phyloP scores from a whole-genome alignment of 495 filamentous ascomycete genomes.

The Podospora pseudopauciseta region DNA sequence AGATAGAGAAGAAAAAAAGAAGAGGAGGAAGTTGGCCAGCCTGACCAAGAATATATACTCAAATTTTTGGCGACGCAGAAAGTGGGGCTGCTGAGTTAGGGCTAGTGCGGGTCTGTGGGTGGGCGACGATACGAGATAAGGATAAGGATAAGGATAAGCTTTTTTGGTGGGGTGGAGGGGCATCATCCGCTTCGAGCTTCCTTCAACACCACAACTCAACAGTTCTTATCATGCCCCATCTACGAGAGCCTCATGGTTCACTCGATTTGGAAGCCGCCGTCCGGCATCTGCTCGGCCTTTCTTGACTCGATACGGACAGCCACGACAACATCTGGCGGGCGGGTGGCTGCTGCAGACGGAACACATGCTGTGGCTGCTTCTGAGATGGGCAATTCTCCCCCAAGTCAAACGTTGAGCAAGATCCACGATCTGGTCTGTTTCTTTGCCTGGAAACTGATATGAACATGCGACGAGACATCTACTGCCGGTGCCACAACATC shows the following conservation, averaged over 20 bases:
- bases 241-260: too few species aligned
- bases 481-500: background rate
- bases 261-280: background rate
- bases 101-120: background rate
- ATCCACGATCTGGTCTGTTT: background rate
- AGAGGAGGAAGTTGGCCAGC: background rate
- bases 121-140: background rate
- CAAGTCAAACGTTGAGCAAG: background rate
- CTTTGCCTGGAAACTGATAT: background rate
- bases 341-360: background rate
- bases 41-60: background rate
- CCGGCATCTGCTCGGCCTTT: background rate
- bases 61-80: background rate
- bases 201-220: background rate
- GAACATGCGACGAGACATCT: background rate
- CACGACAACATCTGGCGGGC: background rate
- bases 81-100: conserved; percentile 5
- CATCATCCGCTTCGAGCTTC: background rate
- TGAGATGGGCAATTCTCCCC: background rate
- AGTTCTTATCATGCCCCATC: too few species aligned
- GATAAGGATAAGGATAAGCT: background rate
- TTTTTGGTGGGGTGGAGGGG: background rate
- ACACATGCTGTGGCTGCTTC: background rate
- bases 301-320: background rate
- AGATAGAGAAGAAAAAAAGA: conserved; percentile 16